Conservation (phyloP, 2,329 filamentous ascomycete genomes). For the Cryphonectria nitschkei region DNA sequence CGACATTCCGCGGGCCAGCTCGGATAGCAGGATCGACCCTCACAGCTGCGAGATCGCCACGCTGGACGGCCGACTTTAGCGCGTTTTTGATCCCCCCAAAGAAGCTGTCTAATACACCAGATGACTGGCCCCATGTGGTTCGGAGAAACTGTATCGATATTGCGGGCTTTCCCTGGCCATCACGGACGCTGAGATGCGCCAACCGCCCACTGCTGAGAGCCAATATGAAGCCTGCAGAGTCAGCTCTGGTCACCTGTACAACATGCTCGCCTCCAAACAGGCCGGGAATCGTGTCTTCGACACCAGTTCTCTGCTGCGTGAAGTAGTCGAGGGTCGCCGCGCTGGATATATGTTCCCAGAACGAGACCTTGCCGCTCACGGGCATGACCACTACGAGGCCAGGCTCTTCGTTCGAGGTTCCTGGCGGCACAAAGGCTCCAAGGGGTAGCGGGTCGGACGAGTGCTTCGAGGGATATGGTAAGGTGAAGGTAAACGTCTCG, state of each 20-base stretch:
- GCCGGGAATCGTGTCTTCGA: slow-evolving; percentile 74
- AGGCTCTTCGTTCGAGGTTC: slow-evolving; percentile 76
- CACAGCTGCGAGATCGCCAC: slow-evolving; percentile 80
- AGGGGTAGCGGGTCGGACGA: slow-evolving; percentile 75
- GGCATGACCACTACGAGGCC: slow-evolving; percentile 88
- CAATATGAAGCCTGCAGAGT: slow-evolving; percentile 83
- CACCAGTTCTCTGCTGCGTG: slow-evolving; percentile 77
- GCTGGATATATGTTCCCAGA: slow-evolving; percentile 94
- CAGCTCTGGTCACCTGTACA: slow-evolving; percentile 77
- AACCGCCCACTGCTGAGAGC: slow-evolving; percentile 84
- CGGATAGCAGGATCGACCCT: slow-evolving; percentile 71
- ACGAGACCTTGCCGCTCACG: slow-evolving; percentile 80
- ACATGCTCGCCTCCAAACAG: slow-evolving; percentile 80
- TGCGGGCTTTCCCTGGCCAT: slow-evolving; percentile 82
- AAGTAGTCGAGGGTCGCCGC: slow-evolving; percentile 84
- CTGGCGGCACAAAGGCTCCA: slow-evolving; percentile 79
- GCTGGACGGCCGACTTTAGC: slow-evolving; percentile 69
- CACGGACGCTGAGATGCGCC: slow-evolving; percentile 83
- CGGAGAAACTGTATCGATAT: slow-evolving; percentile 79
- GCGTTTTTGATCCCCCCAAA: slow-evolving; percentile 81
- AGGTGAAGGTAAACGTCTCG: slow-evolving; percentile 78
- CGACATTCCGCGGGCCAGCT: slow-evolving; percentile 82
- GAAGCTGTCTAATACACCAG: slow-evolving; percentile 58
- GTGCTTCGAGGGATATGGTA: slow-evolving; percentile 73
- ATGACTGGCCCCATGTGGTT: slow-evolving; percentile 57